Base-by-base conservation (phyloP, 2,329 filamentous ascomycete genomes). In the Pestalotiopsis sp. region DNA sequence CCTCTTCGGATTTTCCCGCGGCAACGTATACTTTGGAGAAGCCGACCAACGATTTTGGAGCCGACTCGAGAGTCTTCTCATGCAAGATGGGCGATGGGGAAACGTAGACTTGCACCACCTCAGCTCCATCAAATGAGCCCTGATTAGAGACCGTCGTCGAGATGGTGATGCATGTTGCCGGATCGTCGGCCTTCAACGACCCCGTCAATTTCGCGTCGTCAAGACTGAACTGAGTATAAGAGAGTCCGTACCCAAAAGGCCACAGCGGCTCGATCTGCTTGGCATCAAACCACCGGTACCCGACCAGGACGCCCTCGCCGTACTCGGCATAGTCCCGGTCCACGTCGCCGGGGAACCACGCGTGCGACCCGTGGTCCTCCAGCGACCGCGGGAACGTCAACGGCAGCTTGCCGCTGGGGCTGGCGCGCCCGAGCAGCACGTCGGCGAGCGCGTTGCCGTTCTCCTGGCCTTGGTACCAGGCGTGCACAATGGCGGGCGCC, bases 381-480 rank as follows among this genome's bases (percentile, higher is more conserved):
- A 60, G 57, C 17, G 25, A 20, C 25, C n/a, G 25, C 1, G 57
- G 57, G 13, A 60, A 60, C 17, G 57, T 60, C 11, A 60, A 13
- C n/a, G 57, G 57, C 57, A 60, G 4, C 23, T 38, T 60, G 23
- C 57, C 57, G 23, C 57, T 60, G 13, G 57, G 57, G 11, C 17
- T 36, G 13, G 13, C 57, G 20, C 14, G 25, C 25, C 57, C 57
- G 23, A 60, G 57, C 57, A 60, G 23, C 7, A 60, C 57, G 17
- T 60, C 57, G 23, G 57, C 17, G 1, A 60, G 57, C 57, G 57
- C 57, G 23, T 60, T 60, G 57, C 57, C 57, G 20, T 60, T 60
- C 57, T 60, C 57, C 57, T 60, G 57, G 57, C 57, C 57, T 25
- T 60, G 57, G 57, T 60, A 60, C 57, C 57, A 60, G 14, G 57